phyloP scores from a whole-genome alignment of 495 filamentous ascomycete species.

The Penicillium paxilli region DNA sequence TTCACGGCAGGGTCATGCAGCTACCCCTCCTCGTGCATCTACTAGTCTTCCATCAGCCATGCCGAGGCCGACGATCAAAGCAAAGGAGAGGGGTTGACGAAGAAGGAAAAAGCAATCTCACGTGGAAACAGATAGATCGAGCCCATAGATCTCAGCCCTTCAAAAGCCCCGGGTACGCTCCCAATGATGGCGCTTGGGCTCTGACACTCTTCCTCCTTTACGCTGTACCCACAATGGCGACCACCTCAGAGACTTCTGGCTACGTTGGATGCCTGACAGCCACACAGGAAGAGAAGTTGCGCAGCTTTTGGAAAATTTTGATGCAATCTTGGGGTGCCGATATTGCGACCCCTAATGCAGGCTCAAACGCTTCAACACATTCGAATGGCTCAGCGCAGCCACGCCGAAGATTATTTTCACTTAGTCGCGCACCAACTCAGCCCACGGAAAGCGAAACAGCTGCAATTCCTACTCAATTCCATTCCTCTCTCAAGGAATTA shows the following conservation, averaged over 20 bases:
- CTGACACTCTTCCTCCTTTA: not conserved
- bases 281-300: slow-evolving; percentile 13
- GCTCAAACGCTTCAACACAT: not conserved
- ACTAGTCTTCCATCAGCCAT: not conserved
- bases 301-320: slow-evolving; percentile 16
- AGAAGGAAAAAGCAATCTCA: not conserved
- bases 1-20: not conserved
- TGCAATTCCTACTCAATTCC: slow-evolving; percentile 17
- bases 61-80: not conserved
- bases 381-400: slow-evolving; percentile 1
- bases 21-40: slow-evolving; percentile 1
- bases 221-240: not conserved
- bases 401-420: slow-evolving; percentile 18
- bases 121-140: not conserved
- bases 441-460: slow-evolving; percentile 11
- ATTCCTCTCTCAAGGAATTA: slow-evolving; percentile 18
- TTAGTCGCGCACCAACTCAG: slow-evolving; percentile 10
- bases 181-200: not conserved
- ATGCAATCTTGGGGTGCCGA: slow-evolving; percentile 21
- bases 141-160: not conserved
- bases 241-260: slow-evolving; percentile 6
- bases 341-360: slow-evolving; percentile 2
- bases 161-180: not conserved
- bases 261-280: slow-evolving; percentile 17
- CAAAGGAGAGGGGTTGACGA: not conserved